Base-by-base conservation (phyloP, 1,139 yeast genomes). In the Diutina rugosa region DNA sequence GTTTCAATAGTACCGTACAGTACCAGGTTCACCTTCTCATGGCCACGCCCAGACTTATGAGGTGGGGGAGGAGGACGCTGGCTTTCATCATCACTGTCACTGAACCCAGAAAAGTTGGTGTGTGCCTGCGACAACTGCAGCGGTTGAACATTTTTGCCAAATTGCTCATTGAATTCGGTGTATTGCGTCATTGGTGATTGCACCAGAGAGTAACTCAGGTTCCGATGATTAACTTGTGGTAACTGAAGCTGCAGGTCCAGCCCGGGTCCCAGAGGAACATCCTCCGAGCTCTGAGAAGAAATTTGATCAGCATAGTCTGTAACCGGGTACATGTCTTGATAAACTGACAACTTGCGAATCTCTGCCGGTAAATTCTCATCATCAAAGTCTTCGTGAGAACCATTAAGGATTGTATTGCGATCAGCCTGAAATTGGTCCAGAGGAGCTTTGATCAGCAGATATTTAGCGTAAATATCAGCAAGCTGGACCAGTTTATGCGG, bases 121-220 rank as follows among this genome's bases (percentile, higher is more conserved):
- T 32, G 53, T n/a, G 41, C 44, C 55, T 38, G 59, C 30, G 38
- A 56, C 46, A 30, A 52, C 26, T 28, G 30, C 41, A 51, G 53
- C 14, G 49, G 58, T 26, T 63, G 67, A 12, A 65, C 64, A 28
- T 59, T 51, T 58, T 66, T 67, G 47, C 69, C 68, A 61, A 77
- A 78, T 57, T 78, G 79, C 54, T 73, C 72, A 61, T 76, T 77
- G 65, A 81, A 79, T 60, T 79, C 83, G 46, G 78, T 67, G 63
- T 79, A 80, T 60, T 82, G 84, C 1, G 85, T 73, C 72, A 70
- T 71, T n/a, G 80, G 80, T 1, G 78, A 73, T 55, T 71, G 72
- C 32, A 75, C 78, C 7, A 78, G 73, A 2, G 79, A 72, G 59
- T 72, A 67, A 57, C 77, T 71, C 57, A 72, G 69, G 61, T 70